Conservation (phyloP, 371 early-diverging fungal genomes). For the Rhizopus delemar region DNA sequence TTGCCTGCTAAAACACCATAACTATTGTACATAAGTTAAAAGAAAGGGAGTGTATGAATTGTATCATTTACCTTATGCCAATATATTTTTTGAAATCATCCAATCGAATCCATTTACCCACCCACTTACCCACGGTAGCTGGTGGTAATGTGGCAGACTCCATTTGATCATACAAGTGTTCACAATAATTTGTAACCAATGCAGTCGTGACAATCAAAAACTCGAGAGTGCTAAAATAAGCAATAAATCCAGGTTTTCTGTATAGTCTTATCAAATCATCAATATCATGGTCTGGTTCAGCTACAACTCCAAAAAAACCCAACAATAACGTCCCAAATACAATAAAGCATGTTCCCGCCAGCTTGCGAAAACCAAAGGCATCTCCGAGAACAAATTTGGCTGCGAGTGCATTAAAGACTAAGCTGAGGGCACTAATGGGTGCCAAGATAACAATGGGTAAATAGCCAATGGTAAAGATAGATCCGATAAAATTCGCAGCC, state of each 20-base stretch:
- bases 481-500: constrained; percentile 73
- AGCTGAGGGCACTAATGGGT: constrained; percentile 76
- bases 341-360: constrained; percentile 69
- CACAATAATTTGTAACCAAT: constrained; percentile 54
- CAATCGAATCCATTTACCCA: constrained; percentile 27
- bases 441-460: constrained; percentile 82
- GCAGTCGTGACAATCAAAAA: constrained; percentile 54
- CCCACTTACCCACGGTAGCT: constrained; percentile 19
- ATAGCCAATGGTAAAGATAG: constrained; percentile 75
- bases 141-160: constrained; percentile 28
- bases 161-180: constrained; percentile 36
- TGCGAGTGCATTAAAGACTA: constrained; percentile 80
- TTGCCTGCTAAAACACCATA: constrained; percentile 76
- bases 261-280: constrained; percentile 72
- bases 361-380: constrained; percentile 48
- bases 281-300: constrained; percentile 72
- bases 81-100: constrained; percentile 39
- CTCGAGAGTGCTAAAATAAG: constrained; percentile 67
- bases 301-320: constrained; percentile 77
- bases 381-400: constrained; percentile 69
- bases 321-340: constrained; percentile 70
- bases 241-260: constrained; percentile 70
- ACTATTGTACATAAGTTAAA: constrained; percentile 17
- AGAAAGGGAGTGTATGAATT: background rate
- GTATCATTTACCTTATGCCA: constrained; percentile 38